Evolutionary conservation across 2,329 filamentous ascomycete genomes (phyloP), one percentile per base, ranked within the genome.

Genomic region (Aureobasidium sp.): DNA sequence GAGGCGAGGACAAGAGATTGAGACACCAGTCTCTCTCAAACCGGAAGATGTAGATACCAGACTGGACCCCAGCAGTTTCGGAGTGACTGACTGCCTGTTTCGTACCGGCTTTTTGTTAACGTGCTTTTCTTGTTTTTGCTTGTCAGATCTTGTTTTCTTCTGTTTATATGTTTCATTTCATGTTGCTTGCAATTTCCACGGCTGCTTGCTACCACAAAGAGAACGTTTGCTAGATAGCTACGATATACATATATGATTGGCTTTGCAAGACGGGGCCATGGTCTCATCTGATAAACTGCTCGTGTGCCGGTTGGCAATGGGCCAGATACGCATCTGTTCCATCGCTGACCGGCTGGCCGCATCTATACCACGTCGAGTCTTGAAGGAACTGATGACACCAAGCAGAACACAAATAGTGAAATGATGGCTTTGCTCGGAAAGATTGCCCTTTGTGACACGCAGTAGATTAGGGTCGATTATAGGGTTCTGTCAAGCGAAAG

Each of bases 401-500:
- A 49, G 17, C 2, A 12, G 20, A 49, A 20, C 9, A 22, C 48
- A 52, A 39, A 52, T 52, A 11, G 27, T 11, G n/a, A 37, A n/a
- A 22, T 36, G 25, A 6, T 45, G 14, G 22, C 14, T 20, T 27
- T 36, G 48, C 48, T 52, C 49, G 49, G 7, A 27, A 36, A 39
- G 20, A 52, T 29, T 48, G 29, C 17, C n/a, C 48, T 6, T 52
- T 4, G 31, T 11, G 29, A 37, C 2, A 22, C 3, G 29, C n/a
- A 14, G 17, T 5, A 36, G 22, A 45, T 57, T 37, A 34, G 37
- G 17, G 27, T 37, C 36, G 29, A 31, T 9, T 25, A 44, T 11
- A 36, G 41, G 57, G 45, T 51, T 51, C 44, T 51, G 45, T 42
- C 57, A 60, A 51, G 57, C 57, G 57, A 60, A 51, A 60, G 45